A percentile compares a stretch with the other conserved stretches of the same genome.
These are phyloP conservation scores for Ophiostoma triangulosporum DNA, from an alignment of 2,329 filamentous ascomycete species.

Conservation along the genomic window DNA sequence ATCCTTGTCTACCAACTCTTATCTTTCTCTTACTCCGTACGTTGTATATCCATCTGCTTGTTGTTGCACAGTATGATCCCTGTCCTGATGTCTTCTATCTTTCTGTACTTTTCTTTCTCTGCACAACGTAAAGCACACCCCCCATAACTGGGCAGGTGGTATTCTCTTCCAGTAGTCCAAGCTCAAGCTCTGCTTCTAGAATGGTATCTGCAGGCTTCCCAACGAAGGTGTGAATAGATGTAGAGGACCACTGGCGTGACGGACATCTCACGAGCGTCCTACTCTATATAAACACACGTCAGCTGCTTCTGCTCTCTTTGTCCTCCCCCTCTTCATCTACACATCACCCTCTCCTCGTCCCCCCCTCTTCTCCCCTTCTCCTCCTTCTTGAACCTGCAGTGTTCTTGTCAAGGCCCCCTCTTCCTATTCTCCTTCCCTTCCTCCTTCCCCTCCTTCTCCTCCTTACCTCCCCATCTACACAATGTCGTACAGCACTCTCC, in stretches of 20 bases:
- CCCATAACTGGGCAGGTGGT: background rate
- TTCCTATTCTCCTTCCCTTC: background rate
- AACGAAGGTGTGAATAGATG: background rate
- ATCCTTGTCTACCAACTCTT: no score
- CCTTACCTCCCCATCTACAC: background rate
- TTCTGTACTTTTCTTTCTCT: background rate
- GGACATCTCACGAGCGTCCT: no score
- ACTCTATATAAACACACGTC: background rate
- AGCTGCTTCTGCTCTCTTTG: background rate
- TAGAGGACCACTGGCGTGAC: background rate
- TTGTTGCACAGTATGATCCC: no score
- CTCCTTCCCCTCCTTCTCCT: background rate
- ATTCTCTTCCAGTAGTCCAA: background rate
- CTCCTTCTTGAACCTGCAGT: background rate
- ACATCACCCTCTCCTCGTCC: background rate
- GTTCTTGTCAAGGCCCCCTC: background rate
- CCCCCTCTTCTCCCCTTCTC: background rate
- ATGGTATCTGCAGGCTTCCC: background rate
- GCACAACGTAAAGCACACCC: background rate
- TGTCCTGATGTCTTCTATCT: no score
- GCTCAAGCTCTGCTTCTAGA: background rate
- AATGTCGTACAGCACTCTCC: conserved; percentile 11
- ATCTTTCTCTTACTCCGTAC: no score
- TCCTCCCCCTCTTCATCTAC: background rate
- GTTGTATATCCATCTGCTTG: no score